Base-by-base conservation (phyloP, 2,329 filamentous ascomycete genomes). In the Ciborinia camelliae region DNA sequence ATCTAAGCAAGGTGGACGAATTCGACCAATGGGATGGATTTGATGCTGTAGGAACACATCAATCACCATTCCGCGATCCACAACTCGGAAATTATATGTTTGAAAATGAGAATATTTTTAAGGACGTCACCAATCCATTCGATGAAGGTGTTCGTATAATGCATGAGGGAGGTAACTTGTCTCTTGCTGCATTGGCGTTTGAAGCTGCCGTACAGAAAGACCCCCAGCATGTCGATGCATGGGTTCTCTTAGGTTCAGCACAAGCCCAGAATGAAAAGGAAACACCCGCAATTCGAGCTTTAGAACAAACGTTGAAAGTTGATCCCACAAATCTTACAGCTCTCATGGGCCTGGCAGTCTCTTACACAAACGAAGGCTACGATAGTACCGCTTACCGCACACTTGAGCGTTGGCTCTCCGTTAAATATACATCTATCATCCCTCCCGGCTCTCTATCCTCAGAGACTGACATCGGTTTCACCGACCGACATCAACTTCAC, bases 261-360 rank as follows among this genome's bases (percentile, higher is more conserved):
- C 95, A 99, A 79, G 95, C 95, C 26, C 95, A 99, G 77, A 99
- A 99, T 77, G 95, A 99, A 78, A 99, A 99, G 80, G 95, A 99
- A 77, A 90, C 92, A 10, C 94, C 95, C 0, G 95, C 95, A 2
- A 97, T 99, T 69, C 89, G 95, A 41, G 95, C 95, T 3, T 82
- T 98, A 66, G 94, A 98, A 77, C 90, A 95, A 75, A 92, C 94
- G 0, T 80, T 97, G 68, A 94, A 93, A 77, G 82, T 95, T 35
- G 93, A 98, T 72, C 89, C 92, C 0, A 88, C 87, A 73, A 97
- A 97, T 75, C 84, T 96, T 26, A 86, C 91, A 66, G 94, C 93
- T 0, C 83, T 99, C 53, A 98, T 99, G 94, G 93, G 92, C 1
- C 81, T 99, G 61, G 92, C 94, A 18, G 94, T 99, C 26, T 96